These are phyloP conservation scores for Beauveria brongniartii DNA, from an alignment of 2,329 filamentous ascomycete genomes.

Conservation along the genomic window DNA sequence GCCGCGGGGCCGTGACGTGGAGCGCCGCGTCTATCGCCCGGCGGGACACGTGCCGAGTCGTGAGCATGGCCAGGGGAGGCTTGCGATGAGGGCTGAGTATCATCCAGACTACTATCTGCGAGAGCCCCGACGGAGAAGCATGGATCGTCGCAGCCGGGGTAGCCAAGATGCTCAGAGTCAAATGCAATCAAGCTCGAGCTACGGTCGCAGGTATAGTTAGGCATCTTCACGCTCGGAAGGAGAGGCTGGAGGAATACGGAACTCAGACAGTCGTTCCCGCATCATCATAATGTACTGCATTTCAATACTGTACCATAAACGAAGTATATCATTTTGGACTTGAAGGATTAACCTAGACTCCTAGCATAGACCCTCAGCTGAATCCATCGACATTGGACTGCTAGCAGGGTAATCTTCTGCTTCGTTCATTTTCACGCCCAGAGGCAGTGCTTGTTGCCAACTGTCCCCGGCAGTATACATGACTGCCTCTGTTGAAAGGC, in stretches of 20 bases:
- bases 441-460: constrained; percentile 26
- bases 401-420: not conserved
- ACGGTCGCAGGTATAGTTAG: not conserved
- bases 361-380: not conserved
- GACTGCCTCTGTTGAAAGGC: constrained; percentile 52
- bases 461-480: constrained; percentile 51
- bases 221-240: not conserved
- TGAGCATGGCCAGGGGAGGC: not conserved
- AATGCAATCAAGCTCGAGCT: not conserved
- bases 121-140: not conserved
- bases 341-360: not conserved
- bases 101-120: not conserved
- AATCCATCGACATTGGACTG: constrained; percentile 1
- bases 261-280: not conserved
- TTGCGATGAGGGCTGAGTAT: not conserved
- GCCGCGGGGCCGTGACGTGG: not conserved
- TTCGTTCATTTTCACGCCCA: not conserved
- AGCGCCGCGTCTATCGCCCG: not conserved
- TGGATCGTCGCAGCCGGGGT: not conserved
- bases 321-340: not conserved
- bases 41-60: not conserved
- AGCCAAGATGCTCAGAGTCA: not conserved
- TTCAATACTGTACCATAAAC: not conserved
- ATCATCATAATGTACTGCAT: not conserved
- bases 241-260: not conserved